Percentiles rank a stretch among this genome's conserved stretches.
These are phyloP conservation scores for Staphylotrichum longicolle DNA, from an alignment of 495 filamentous ascomycete species.

Conservation along the genomic window DNA sequence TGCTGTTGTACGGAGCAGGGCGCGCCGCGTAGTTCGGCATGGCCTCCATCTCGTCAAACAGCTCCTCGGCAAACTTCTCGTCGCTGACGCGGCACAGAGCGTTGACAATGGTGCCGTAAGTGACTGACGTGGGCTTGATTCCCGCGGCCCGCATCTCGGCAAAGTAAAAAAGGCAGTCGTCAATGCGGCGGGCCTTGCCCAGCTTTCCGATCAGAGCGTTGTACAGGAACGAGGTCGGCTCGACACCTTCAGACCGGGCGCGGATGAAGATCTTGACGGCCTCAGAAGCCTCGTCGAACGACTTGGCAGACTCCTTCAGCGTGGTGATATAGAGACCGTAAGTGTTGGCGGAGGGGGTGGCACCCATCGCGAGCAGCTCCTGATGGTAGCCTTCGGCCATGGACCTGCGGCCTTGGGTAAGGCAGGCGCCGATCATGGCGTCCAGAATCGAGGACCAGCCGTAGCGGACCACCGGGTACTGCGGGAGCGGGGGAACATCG, in stretches of 20 bases:
- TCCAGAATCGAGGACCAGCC: slow-evolving; percentile 95
- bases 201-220: slow-evolving; percentile 98
- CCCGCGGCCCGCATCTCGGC: slow-evolving; percentile 91
- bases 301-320: slow-evolving; percentile 92
- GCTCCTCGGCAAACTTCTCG: slow-evolving; percentile 94
- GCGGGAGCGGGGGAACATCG: slow-evolving; percentile 78
- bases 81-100: slow-evolving; percentile 95
- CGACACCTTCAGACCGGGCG: slow-evolving; percentile 88
- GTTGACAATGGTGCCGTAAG: slow-evolving; percentile 97
- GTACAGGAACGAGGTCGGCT: slow-evolving; percentile 95
- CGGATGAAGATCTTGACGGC: slow-evolving; percentile 95
- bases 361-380: slow-evolving; percentile 82
- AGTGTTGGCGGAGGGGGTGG: slow-evolving; percentile 91
- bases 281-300: slow-evolving; percentile 94
- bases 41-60: slow-evolving; percentile 98
- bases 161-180: slow-evolving; percentile 97
- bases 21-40: slow-evolving; percentile 99
- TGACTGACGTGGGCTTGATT: slow-evolving; percentile 94
- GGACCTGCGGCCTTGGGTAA: slow-evolving; percentile 75
- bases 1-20: slow-evolving; percentile 94
- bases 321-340: slow-evolving; percentile 98
- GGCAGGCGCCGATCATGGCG: slow-evolving; percentile 90
- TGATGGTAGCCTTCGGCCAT: slow-evolving; percentile 84
- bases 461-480: slow-evolving; percentile 81
- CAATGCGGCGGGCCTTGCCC: slow-evolving; percentile 93